Base-by-base conservation (phyloP, 2,329 filamentous ascomycete genomes). In the Nemania sp. region DNA sequence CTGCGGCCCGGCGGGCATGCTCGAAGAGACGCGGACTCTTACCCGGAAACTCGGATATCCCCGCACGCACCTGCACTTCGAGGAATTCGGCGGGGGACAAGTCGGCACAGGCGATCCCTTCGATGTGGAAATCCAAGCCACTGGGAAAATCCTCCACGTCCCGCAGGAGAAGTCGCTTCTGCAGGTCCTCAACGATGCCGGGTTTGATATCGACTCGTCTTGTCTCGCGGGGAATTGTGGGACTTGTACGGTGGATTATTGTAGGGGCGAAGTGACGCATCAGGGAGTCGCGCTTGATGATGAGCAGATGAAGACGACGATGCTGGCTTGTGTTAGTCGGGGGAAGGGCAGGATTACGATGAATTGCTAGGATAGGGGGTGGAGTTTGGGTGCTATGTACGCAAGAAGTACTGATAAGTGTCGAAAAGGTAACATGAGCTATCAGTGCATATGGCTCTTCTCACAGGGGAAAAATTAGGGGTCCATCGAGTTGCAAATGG, bases 201-300 rank as follows among this genome's bases (percentile, higher is more conserved):
- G 67, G 2, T 66, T 71, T 45, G 66, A 66, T 2, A 57, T 71
- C 49, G 67, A 70, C 6, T 66, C 63, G 3, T 69, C 68, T 5
- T 70, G 68, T 31, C 57, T 64, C 12, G 65, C 64, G 6, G 68
- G 68, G 1, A 70, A 67, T 17, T 70, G 68, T 40, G 67, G 68
- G 8, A 60, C 62, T 2, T 70, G 68, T 39, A 69, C 65, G 61
- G 64, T 71, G 4, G 63, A 67, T 3, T 52, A 66, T 5, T 65
- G 64, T 40, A 61, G 61, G 23, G 66, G 67, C 17, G 50, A 67
- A 12, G 60, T 69, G 4, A 24, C 42, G n/a, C 68, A 70, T 45
- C 57, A 61, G 11, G 68, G 67, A 1, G 57, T 64, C 2, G 66
- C 66, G 1, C 57, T 69, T 7, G 65, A 67, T 11, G 65, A 68